Base-by-base conservation (phyloP, 768 basidiomycete genomes). In the Russula sp. region DNA sequence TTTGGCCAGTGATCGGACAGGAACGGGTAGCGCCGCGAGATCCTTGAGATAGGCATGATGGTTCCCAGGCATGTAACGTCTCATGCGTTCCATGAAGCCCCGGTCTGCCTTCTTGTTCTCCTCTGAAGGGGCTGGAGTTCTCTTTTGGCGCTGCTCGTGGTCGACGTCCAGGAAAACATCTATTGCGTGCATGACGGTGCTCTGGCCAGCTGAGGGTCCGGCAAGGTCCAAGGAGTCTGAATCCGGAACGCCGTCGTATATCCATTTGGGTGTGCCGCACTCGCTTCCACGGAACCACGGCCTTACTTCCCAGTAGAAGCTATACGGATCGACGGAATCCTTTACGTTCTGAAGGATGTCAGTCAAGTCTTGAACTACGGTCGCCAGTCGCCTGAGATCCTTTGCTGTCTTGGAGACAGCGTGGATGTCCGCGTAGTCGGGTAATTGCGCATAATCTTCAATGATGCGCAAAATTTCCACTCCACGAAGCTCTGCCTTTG, bases 131-230 rank as follows among this genome's bases (percentile, higher is more conserved):
- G 83, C 76, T 66, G 89, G 90, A 75, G 84, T 77, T 71, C 87
- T 80, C 73, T 84, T 80, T 65, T 87, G 81, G 49, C 84, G 80
- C 72, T 94, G 86, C 67, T 88, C 88, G 76, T 92, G 89, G 76
- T 98, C 88, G 74, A 97, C 87, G 65, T 93, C 90, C 54, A 92
- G 82, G 79, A 92, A 92, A 74, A 94, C 76, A 72, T 92, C 90
- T 26, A 92, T 77, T 10, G 90, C 87, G 69, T 87, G 92, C 80
- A 99, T 93, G 61, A 95, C 83, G 57, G 87, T 88, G 74, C 91
- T 94, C 78, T 99, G 96, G 2, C 96, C 96, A 1, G 94, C 96
- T 11, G 91, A 94, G 26, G 96, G 95, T 0, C 96, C 96, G 63
- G 86, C 89, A 59, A 87, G 81, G 66, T 89, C 85, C 46, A 91